Evolutionary conservation across 2,329 filamentous ascomycete species (phyloP), one percentile per base, ranked within the genome.

Genomic region (Talaromyces pinophilus): DNA sequence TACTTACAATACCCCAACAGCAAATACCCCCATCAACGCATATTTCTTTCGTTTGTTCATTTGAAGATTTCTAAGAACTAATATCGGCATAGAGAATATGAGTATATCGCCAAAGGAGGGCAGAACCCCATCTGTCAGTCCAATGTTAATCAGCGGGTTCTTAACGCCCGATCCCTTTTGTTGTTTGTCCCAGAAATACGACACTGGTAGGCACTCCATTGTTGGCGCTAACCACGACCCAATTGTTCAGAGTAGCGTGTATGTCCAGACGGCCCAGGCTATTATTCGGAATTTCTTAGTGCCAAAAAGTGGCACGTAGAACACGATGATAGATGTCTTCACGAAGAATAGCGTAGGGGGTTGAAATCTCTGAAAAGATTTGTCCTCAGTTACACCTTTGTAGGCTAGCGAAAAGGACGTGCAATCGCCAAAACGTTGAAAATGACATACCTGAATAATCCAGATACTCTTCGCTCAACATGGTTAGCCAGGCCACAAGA

Each of bases 11-110:
- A 54, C 30, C 4, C 25, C 48, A n/a, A 54, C 3, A 30, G 48
- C 48, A 7, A 28, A 54, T 54, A 54, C 30, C 5, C 22, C 7
- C 48, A 54, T 54, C 48, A 54, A 54, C 11, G 48, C 48, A 54
- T 54, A 54, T 28, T 54, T 54, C 25, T 54, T 54, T 2, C 48
- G 17, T 5, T 54, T 7, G 19, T 54, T 54, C 48, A 48, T 54
- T 30, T 54, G 22, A 15, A 54, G 19, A 30, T 28, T 28, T 11
- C 13, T 54, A 6, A 25, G 28, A 30, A 54, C 19, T 11, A 11
- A 25, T 54, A 28, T 54, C 13, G 48, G 48, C 48, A 54, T 54
- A n/a, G 48, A 54, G 48, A 54, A 54, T 13, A 54, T 54, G n/a
- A 54, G 17, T 15, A 54, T 54, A 28, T 54, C 48, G 10, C 19